Conservation (phyloP, 331 rosid species). For the Prunus yedoensis region DNA sequence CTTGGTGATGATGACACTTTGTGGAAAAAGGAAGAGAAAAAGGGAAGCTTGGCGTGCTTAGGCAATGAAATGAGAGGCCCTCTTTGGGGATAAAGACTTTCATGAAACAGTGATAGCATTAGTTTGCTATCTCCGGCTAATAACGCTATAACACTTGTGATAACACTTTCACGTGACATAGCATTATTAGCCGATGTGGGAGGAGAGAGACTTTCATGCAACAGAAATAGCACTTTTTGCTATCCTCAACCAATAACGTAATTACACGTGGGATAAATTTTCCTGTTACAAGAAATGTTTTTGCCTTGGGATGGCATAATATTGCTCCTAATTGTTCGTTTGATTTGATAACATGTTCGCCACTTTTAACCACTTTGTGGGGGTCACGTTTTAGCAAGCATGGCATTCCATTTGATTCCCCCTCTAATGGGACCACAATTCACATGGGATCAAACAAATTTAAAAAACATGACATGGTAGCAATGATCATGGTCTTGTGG, state of each 20-base stretch:
- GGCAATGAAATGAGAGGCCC: constrained; percentile 30
- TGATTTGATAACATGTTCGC: constrained; percentile 50
- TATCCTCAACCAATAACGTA: no score
- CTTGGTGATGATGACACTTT: constrained; percentile 72
- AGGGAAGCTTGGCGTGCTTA: constrained; percentile 63
- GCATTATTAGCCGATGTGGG: no score
- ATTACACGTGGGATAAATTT: no score
- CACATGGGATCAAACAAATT: background rate
- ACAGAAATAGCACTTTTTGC: no score
- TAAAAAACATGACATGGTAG: background rate
- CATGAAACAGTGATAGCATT: no score
- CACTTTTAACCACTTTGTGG: constrained; percentile 52
- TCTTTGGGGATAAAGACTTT: background rate
- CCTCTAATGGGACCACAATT: background rate
- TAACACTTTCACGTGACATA: no score
- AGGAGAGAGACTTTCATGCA: no score
- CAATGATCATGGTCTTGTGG: constrained; percentile 3
- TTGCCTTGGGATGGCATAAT: constrained; percentile 45
- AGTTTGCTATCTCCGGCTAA: no score
- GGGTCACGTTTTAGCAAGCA: constrained; percentile 46
- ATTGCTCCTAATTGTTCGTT: constrained; percentile 39
- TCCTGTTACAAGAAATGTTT: background rate
- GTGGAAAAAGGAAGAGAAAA: constrained; percentile 42
- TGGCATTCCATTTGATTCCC: constrained; percentile 13
- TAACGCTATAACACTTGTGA: no score